Evolutionary conservation across 176 grass and related monocot species (phyloP), one percentile per base, ranked within the genome.

Genomic region (Elymus sibiricus): DNA sequence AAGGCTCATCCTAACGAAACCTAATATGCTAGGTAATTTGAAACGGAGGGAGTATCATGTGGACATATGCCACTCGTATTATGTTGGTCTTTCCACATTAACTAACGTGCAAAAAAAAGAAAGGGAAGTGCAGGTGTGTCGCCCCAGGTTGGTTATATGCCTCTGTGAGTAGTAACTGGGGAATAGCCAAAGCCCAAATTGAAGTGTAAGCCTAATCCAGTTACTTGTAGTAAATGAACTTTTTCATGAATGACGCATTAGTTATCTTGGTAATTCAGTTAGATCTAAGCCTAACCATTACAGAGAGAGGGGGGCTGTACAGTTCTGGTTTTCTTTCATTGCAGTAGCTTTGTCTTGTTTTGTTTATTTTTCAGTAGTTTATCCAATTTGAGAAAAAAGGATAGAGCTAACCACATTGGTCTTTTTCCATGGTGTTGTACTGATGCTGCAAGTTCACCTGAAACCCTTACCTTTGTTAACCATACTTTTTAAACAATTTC

Each of bases 361-460:
- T 53, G 47, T 53, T 53, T 53, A 19, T 17, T 22, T 58, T 58
- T 58, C 55, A 58, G 19, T 9, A 58, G 55, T 0, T 58, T 58
- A 58, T 21, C 21, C 21, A 1, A 21, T 58, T 58, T 22, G 55
- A 58, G 55, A 22, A 58, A 58, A 58, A 58, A 58, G 9, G 17
- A 58, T 9, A 1, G 55, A 86, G 28, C 58, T 80, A 35, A 49
- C 6, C 7, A 44, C n/a, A 80, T 51, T 2, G 32, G 4, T 87
- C 19, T 5, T 82, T 76, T 59, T 34, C 34, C 26, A 13, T 32
- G 65, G 12, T 82, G 2, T 68, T 82, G 64, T 28, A 29, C 47
- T 15, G 37, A 74, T 87, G 6, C 40, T 74, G 56, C 43, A 81
- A 85, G 29, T 51, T 76, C 44, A 53, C 26, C 21, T 74, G n/a